Evolutionary conservation across 768 basidiomycete species (phyloP), one percentile per base, ranked within the genome.

Genomic region (Kwoniella sp.): DNA sequence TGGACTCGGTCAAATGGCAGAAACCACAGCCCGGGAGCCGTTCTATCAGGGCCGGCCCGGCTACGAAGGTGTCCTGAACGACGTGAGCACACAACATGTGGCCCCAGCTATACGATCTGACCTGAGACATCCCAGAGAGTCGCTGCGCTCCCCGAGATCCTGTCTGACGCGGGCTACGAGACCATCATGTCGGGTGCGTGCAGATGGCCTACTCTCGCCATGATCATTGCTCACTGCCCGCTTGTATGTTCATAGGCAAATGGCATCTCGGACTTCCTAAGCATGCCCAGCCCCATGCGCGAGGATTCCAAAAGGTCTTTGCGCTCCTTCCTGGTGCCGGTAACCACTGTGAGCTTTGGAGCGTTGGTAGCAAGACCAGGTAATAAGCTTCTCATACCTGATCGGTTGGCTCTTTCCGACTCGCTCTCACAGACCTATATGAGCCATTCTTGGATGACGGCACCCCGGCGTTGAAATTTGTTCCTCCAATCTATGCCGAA

Each of bases 231-330:
- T 37, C 17, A 22, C 17, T 37, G 52, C n/a, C 26, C 27, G 7
- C 17, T 15, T 9, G 44, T 10, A 17, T 24, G 26, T 22, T 27
- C 29, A n/a, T n/a, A 36, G 73, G 77, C n/a, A 79, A 79, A 70
- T 79, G 77, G 76, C 77, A 79, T 60, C 68, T 79, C 2, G 77
- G 77, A 26, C 68, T 79, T 33, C 70, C 72, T 1, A 64, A 51
- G 40, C 63, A 68, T 33, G 64, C 67, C 25, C 69, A 73, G 27
- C 71, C 71, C 8, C 54, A 66, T 33, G 71, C 67, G 19, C 49
- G 71, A 50, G 71, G 71, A 0, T 73, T 73, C 27, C 67, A 68
- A 44, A 71, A 76, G 58, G 73, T 76, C 15, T 73, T 77, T 55
- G 63, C 64, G 4, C 44, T 75, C 1, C 52, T 73, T 1, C 70